Evolutionary conservation across 805 yeast species (phyloP), one percentile per base, ranked within the genome.

Genomic region (Ascoidea asiatica): DNA sequence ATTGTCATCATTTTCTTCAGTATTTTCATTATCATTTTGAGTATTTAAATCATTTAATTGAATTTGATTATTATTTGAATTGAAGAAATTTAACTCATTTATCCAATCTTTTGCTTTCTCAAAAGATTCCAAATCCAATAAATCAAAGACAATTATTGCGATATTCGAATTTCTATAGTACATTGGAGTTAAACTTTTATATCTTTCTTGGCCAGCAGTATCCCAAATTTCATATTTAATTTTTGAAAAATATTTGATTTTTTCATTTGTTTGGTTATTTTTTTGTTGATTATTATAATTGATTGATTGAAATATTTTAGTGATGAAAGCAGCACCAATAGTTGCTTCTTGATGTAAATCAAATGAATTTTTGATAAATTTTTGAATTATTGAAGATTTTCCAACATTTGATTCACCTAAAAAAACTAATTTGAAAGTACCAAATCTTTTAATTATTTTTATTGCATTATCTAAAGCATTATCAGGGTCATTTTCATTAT

Each of bases 281-380:
- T 38, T 18, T 8, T 21, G 17, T 11, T 17, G 21, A n/a, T 66
- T 19, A 37, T n/a, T 42, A 17, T 35, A 42, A 37, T 37, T 37
- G 39, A 8, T 13, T 13, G 11, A 18, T 13, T 39, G 65, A 5
- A 82, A 66, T 13, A 81, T 77, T 58, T 88, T 94, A n/a, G 96
- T 85, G 37, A 90, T 72, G 61, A 90, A 90, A 0, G 97, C 97
- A 4, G 97, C 98, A 17, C 98, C 98, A 45, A 90, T 90, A 1
- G 97, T 90, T 39, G 92, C 83, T 52, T 92, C 67, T 54, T 53
- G 39, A 5, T 17, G 20, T 35, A 18, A 15, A 19, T 40, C 15
- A 29, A 13, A 17, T 11, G 51, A 15, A 42, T 53, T 59, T 50
- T 73, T 74, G 21, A 76, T 89, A 54, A 89, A 87, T 43, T 97